These are phyloP conservation scores for Lunularia cruciata DNA, from an alignment of 225 moss, liverwort and hornwort species.

Conservation along the genomic window DNA sequence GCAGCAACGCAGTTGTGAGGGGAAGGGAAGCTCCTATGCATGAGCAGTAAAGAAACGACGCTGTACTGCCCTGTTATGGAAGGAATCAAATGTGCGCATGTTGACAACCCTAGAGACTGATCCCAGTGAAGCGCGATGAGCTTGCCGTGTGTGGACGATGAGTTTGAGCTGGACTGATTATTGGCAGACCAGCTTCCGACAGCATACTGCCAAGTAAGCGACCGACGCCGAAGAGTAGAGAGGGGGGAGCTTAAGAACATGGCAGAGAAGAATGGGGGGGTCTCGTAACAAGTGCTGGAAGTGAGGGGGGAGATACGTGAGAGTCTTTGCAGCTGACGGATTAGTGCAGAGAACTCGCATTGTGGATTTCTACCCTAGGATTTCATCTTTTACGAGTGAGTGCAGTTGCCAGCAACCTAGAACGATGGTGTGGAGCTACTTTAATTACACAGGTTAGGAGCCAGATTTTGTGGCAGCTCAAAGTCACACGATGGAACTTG, in stretches of 20 bases:
- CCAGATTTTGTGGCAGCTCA: neutral
- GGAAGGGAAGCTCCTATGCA: neutral
- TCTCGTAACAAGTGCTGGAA: neutral
- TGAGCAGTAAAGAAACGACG: conserved; percentile 6
- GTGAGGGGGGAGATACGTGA: neutral
- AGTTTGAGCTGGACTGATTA: conserved; percentile 7
- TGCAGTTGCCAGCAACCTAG: too few species aligned
- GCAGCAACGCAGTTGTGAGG: neutral
- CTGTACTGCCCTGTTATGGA: neutral
- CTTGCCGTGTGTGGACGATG: neutral
- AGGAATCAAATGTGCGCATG: conserved; percentile 9
- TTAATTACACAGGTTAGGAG: neutral
- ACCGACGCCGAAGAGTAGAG: neutral
- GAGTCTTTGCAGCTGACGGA: neutral
- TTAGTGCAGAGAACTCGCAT: neutral
- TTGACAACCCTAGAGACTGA: conserved; percentile 7
- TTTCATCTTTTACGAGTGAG: too few species aligned
- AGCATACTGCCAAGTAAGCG: conserved; percentile 1
- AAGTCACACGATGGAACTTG: neutral
- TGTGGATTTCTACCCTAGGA: neutral
- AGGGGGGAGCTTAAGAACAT: neutral
- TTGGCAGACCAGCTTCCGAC: conserved; percentile 3
- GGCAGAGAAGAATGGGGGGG: neutral
- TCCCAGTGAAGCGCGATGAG: neutral
- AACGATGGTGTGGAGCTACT: neutral